These are phyloP conservation scores for Aspergillus unguis DNA, from an alignment of 2,329 filamentous ascomycete species.

Conservation along the genomic window DNA sequence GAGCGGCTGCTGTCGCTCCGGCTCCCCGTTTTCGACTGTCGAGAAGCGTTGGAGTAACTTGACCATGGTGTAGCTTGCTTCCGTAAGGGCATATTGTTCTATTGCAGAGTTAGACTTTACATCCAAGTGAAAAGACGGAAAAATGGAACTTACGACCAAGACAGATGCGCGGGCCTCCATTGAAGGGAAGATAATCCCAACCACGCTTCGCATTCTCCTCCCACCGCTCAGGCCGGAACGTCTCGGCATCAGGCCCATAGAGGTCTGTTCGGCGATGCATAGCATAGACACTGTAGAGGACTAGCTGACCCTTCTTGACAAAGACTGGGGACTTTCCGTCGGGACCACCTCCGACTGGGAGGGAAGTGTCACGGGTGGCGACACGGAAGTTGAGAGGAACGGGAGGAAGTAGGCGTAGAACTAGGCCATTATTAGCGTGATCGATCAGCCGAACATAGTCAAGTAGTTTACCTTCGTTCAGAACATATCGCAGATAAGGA, in stretches of 20 bases:
- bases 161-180: slow-evolving; percentile 40
- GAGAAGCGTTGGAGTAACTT: slow-evolving; percentile 38
- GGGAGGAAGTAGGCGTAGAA: slow-evolving; percentile 43
- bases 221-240: slow-evolving; percentile 52
- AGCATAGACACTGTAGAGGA: slow-evolving; percentile 65
- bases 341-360: slow-evolving; percentile 57
- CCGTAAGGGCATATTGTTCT: slow-evolving; percentile 44
- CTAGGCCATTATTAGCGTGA: slow-evolving; percentile 24
- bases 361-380: slow-evolving; percentile 41
- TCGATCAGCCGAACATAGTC: background rate
- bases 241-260: slow-evolving; percentile 44
- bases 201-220: slow-evolving; percentile 34
- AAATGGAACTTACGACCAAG: slow-evolving; percentile 34
- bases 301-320: slow-evolving; percentile 61
- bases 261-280: slow-evolving; percentile 66
- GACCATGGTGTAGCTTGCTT: slow-evolving; percentile 41
- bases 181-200: slow-evolving; percentile 41
- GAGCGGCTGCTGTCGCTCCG: slow-evolving; percentile 26
- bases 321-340: slow-evolving; percentile 59
- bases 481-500: slow-evolving; percentile 37
- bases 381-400: slow-evolving; percentile 47
- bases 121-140: background rate
- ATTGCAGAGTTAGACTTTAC: background rate
- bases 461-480: slow-evolving; percentile 34
- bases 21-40: slow-evolving; percentile 35